These are phyloP conservation scores for Tirmania nivea DNA, from an alignment of 495 filamentous ascomycete species.

Conservation along the genomic window DNA sequence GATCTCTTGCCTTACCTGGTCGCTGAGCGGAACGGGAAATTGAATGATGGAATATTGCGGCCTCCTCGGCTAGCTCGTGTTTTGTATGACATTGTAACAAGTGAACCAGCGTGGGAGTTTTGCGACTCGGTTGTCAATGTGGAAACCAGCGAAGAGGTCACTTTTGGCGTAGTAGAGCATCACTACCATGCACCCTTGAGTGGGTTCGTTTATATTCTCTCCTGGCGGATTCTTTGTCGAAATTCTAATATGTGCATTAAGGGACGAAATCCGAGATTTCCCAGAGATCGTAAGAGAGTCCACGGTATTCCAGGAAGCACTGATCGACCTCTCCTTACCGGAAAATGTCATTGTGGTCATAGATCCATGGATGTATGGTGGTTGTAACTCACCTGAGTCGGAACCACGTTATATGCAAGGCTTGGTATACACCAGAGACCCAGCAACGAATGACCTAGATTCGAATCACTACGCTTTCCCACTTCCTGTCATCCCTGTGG, in stretches of 20 bases:
- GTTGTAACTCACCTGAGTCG: slow-evolving; percentile 33
- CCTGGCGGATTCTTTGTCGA: neutral
- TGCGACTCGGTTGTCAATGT: slow-evolving; percentile 43
- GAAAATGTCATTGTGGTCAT: slow-evolving; percentile 41
- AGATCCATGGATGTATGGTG: slow-evolving; percentile 52
- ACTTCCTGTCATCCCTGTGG: slow-evolving; percentile 33
- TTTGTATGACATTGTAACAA: slow-evolving; percentile 42
- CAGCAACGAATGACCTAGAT: slow-evolving; percentile 26
- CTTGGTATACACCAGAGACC: slow-evolving; percentile 29
- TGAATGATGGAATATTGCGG: slow-evolving; percentile 15
- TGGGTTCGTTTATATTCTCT: slow-evolving; percentile 23
- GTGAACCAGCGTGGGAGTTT: slow-evolving; percentile 35
- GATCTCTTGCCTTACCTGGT: slow-evolving; percentile 24
- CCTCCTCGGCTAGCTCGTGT: slow-evolving; percentile 40
- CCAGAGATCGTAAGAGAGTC: slow-evolving; percentile 38
- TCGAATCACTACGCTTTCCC: slow-evolving; percentile 36
- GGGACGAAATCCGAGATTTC: slow-evolving; percentile 40
- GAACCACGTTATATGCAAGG: slow-evolving; percentile 30
- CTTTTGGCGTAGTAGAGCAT: slow-evolving; percentile 33
- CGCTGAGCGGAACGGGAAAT: slow-evolving; percentile 17
- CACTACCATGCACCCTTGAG: slow-evolving; percentile 40
- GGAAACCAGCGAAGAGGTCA: slow-evolving; percentile 25
- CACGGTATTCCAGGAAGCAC: slow-evolving; percentile 36
- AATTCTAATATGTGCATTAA: slow-evolving; percentile 14
- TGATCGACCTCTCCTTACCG: slow-evolving; percentile 40